phyloP scores from a whole-genome alignment of 441 rosid genomes.

The Pelargonium myrrhifolium region DNA sequence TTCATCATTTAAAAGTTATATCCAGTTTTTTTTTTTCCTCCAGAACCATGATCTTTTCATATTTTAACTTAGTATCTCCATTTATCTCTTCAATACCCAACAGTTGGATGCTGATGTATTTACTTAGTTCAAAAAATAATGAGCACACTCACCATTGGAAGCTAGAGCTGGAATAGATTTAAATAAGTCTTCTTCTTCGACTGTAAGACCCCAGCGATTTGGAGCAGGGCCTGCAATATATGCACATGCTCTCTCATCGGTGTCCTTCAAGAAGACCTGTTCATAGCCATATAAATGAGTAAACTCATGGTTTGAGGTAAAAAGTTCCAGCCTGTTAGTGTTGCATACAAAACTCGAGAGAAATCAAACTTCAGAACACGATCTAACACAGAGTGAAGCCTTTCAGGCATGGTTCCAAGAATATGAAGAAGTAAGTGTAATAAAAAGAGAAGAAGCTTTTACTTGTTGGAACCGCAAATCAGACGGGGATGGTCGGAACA shows the following conservation, averaged over 20 bases:
- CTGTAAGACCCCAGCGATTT: conserved; percentile 93
- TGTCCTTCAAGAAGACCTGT: conserved; percentile 95
- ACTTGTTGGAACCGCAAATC: conserved; percentile 83
- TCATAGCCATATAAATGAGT: conserved; percentile 21
- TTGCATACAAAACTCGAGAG: too few species aligned
- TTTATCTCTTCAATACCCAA: not conserved
- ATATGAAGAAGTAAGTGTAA: conserved; percentile 14
- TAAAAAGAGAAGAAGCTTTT: conserved; percentile 21
- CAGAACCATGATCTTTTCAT: too few species aligned
- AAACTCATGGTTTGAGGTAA: conserved; percentile 9
- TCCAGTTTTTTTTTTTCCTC: too few species aligned
- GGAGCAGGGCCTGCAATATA: conserved; percentile 99
- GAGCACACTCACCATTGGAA: conserved; percentile 41
- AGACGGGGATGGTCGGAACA: conserved; percentile 69
- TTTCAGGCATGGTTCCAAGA: not conserved
- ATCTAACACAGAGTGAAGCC: not conserved
- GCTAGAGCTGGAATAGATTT: conserved; percentile 37
- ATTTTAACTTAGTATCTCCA: not conserved
- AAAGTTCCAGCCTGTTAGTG: not conserved
- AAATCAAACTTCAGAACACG: too few species aligned
- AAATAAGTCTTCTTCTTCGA: conserved; percentile 79
- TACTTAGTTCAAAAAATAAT: conserved; percentile 1
- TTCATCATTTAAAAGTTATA: too few species aligned
- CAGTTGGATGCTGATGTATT: not conserved
- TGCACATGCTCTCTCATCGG: conserved; percentile 99